Evolutionary conservation across 2,329 filamentous ascomycete species (phyloP), one percentile per base, ranked within the genome.

Genomic region (Bretziella fagacearum): DNA sequence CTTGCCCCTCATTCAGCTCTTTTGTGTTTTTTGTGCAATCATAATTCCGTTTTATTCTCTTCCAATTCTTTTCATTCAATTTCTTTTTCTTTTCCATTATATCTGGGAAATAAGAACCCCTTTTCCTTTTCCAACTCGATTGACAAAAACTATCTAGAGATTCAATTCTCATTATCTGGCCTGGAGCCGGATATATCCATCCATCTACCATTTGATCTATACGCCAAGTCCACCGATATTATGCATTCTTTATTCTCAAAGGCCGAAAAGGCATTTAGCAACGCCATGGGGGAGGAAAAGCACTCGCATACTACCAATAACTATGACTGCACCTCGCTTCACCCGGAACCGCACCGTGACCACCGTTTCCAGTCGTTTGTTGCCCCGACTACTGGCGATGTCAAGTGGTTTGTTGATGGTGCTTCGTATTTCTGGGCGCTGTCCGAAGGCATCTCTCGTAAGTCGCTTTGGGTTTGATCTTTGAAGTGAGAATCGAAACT

Each of bases 321-420:
- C 33, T 55, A 63, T 44, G 56, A 61, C 30, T 67, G 65, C 53
- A 60, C 63, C 46, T 56, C 64, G 27, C 55, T 63, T 25, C 65
- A 70, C 41, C 56, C 60, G 2, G 60, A 64, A 22, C 59, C 63
- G 45, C 64, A 68, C 52, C 62, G 60, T 22, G 59, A 62, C 22
- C 69, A 79, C 54, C 70, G 75, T 42, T 79, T 68, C 57, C 65
- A 71, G 50, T 79, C 74, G 50, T 93, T 93, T 64, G 81, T 82
- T 1, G 77, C 82, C 1, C 72, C 79, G 56, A 73, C 81, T 17
- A 71, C 73, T 26, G 80, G 81, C 48, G 79, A 85, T 57, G 77
- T 74, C 52, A 93, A 93, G 67, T 93, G 85, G 84, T 87, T 81
- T 61, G 82, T 91, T 15, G 84, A 91, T 58, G 84, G 81, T 5